phyloP scores from a whole-genome alignment of 352 stramenopile genomes.

The Phytophthora foliorum region DNA sequence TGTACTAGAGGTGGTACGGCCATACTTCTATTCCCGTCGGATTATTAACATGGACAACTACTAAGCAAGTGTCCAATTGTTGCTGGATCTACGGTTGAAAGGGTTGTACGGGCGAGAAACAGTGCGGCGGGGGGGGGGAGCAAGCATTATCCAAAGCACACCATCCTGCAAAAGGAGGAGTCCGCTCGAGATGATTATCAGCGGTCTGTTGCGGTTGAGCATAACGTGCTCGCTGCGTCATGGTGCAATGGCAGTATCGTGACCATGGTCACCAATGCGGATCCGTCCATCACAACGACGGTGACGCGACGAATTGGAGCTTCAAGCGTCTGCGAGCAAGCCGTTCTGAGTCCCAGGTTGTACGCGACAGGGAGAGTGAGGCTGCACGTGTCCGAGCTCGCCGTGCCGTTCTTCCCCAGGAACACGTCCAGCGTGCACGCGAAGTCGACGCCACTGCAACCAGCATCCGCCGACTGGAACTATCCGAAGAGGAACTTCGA shows the following conservation, averaged over 20 bases:
- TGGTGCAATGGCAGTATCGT: conserved; percentile 7
- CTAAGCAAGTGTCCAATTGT: neutral
- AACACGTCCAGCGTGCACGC: no score
- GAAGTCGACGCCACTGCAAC: no score
- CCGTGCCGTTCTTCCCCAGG: no score
- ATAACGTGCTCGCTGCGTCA: conserved; percentile 7
- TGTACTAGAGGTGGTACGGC: conserved; percentile 18
- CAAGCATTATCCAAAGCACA: conserved; percentile 38
- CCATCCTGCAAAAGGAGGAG: conserved; percentile 4
- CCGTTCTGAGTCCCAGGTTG: no score
- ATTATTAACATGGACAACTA: conserved; percentile 44
- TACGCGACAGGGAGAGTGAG: no score
- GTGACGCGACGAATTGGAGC: conserved; percentile 11
- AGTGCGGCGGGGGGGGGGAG: conserved; percentile 11
- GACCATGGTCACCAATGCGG: conserved; percentile 10
- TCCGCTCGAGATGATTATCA: neutral
- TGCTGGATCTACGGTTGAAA: conserved; percentile 5
- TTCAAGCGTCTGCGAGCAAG: no score
- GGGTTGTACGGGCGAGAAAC: conserved; percentile 24
- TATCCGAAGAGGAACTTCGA: no score
- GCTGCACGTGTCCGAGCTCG: no score
- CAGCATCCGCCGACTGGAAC: no score
- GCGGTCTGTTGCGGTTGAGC: neutral
- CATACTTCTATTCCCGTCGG: conserved; percentile 20
- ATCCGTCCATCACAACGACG: conserved; percentile 2